Conservation (phyloP, 306 rosid genomes). For the Rosa rugosa region DNA sequence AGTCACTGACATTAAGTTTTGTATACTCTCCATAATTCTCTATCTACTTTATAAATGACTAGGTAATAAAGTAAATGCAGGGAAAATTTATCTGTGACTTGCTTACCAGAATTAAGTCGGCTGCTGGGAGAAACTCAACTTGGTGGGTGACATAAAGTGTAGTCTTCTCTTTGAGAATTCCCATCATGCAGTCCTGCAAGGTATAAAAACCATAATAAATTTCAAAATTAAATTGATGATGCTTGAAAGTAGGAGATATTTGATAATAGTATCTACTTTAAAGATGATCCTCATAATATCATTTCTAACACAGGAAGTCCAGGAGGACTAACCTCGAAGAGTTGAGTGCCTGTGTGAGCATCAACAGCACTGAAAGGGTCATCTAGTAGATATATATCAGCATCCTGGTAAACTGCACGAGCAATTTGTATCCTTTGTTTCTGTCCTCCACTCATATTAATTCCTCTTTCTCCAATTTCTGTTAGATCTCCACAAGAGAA, state of each 20-base stretch:
- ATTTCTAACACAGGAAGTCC: background rate
- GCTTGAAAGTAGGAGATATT: slow-evolving; percentile 1
- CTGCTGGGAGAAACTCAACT: slow-evolving; percentile 98
- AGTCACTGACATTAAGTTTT: background rate
- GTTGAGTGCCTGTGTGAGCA: slow-evolving; percentile 95
- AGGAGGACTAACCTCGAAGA: slow-evolving; percentile 58
- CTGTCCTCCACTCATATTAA: slow-evolving; percentile 98
- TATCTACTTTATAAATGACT: background rate
- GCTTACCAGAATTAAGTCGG: slow-evolving; percentile 84
- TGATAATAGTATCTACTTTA: background rate
- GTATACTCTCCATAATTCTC: no score
- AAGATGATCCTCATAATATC: background rate
- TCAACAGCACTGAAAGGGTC: slow-evolving; percentile 98
- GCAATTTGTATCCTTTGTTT: slow-evolving; percentile 96
- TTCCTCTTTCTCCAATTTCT: slow-evolving; percentile 93
- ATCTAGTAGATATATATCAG: slow-evolving; percentile 81
- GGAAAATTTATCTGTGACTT: slow-evolving; percentile 13
- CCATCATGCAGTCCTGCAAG: slow-evolving; percentile 84
- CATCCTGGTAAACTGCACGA: slow-evolving; percentile 87
- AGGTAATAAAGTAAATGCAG: background rate
- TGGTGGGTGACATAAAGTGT: slow-evolving; percentile 85
- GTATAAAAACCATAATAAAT: slow-evolving; percentile 6
- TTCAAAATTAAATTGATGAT: background rate
- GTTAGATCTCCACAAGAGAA: slow-evolving; percentile 78
- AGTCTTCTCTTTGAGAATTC: slow-evolving; percentile 78